Evolutionary conservation across 257 asterid species (phyloP).

Genomic region (Ilex aquifolium): DNA sequence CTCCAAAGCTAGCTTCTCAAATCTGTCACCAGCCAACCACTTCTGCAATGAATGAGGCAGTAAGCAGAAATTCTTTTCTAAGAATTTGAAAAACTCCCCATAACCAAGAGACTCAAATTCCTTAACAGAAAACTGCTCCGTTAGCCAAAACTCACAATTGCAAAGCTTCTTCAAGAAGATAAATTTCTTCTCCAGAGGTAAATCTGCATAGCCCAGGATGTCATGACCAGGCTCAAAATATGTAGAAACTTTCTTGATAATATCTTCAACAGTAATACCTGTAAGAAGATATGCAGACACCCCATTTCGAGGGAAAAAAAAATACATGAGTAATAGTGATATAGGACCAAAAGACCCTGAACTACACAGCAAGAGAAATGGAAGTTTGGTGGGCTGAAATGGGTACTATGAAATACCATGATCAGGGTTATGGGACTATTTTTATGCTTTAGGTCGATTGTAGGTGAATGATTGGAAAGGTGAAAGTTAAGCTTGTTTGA

Average conservation of each 20-base stretch:
- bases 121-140: constrained; percentile 34
- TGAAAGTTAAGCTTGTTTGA: too few species aligned
- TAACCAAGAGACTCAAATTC: constrained; percentile 73
- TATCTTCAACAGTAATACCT: constrained; percentile 61
- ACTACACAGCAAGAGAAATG: background rate
- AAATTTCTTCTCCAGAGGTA: constrained; percentile 33
- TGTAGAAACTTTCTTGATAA: constrained; percentile 46
- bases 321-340: too few species aligned
- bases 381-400: background rate
- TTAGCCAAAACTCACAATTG: constrained; percentile 68
- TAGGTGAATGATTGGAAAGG: too few species aligned
- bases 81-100: constrained; percentile 63
- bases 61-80: constrained; percentile 54
- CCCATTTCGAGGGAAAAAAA: too few species aligned
- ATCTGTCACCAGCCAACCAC: constrained; percentile 34
- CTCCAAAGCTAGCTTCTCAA: constrained; percentile 43
- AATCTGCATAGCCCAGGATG: constrained; percentile 17
- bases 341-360: background rate
- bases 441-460: too few species aligned
- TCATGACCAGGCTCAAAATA: constrained; percentile 48
- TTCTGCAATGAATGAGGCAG: constrained; percentile 48
- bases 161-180: constrained; percentile 54
- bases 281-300: too few species aligned
- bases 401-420: too few species aligned
- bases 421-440: too few species aligned